A percentile compares a stretch with the other conserved stretches of the same genome.
Evolutionary conservation across 2,329 filamentous ascomycete species (phyloP).

Genomic region (Aspergillus fumigatiaffinis): DNA sequence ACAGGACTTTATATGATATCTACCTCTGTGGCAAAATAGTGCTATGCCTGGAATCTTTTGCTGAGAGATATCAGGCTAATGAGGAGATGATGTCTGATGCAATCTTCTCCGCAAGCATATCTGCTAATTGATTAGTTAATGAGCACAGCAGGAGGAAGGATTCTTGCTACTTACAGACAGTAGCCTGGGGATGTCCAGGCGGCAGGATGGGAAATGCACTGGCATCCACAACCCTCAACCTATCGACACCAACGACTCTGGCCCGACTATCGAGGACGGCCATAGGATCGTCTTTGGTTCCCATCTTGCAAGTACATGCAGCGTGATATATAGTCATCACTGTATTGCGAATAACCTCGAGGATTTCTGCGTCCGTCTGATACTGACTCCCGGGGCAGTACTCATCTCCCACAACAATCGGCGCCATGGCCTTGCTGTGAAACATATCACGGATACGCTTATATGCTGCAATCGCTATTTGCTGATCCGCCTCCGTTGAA

Average conservation of each 20-base stretch:
- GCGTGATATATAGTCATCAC: constrained; percentile 30
- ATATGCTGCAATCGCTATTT: constrained; percentile 43
- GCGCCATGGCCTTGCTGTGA: constrained; percentile 22
- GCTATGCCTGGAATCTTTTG: not conserved
- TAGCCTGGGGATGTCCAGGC: constrained; percentile 41
- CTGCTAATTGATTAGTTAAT: constrained; percentile 13
- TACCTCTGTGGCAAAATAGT: not conserved
- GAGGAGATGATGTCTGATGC: constrained; percentile 25
- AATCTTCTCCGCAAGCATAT: constrained; percentile 45
- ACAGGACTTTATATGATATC: no score
- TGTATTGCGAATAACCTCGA: constrained; percentile 29
- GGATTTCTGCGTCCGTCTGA: constrained; percentile 42
- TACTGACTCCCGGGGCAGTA: constrained; percentile 36
- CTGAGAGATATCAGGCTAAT: not conserved
- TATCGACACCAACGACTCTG: constrained; percentile 28
- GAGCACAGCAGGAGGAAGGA: not conserved
- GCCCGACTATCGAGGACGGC: constrained; percentile 32
- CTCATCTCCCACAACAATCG: constrained; percentile 34
- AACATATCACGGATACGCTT: constrained; percentile 42
- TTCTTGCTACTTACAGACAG: constrained; percentile 31
- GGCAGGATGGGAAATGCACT: constrained; percentile 35
- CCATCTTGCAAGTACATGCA: constrained; percentile 33
- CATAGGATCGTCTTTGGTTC: constrained; percentile 18
- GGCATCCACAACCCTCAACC: constrained; percentile 36
- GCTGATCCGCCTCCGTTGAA: constrained; percentile 39